Base-by-base conservation (phyloP, 148 eudicot species). In the Nepenthes mirabilis region DNA sequence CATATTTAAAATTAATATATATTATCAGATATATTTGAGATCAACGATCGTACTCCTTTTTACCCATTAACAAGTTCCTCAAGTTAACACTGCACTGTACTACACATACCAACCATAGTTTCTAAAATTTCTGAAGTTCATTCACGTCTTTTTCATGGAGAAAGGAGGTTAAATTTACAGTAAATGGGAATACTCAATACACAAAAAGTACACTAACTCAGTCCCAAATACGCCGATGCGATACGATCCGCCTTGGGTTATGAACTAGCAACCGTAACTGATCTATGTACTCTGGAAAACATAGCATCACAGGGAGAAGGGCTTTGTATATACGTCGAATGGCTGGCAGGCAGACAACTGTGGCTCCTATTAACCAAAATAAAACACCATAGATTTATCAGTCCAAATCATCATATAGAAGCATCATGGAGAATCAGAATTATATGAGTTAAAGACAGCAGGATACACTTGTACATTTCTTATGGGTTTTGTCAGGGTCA, bases 311-410 rank as follows among this genome's bases (percentile, higher is more conserved):
- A 94, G 61, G 0, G 77, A 74, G 79, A 94, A 94, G 35, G 97
- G 97, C 73, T 86, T 89, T 47, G 63, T 66, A 55, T 89, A 89
- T 35, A 82, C 84, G 36, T 94, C 97, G 62, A 94, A 89, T 36
- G 84, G 80, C 79, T 86, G 76, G 62, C 77, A 76, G 12, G 99
- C 78, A 36, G 93, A 86, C 65, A 94, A 62, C 57, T 94, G 99
- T 12, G 99, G 99, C 65, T 94, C 99, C 99, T 94, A 87, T 70
- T 48, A 11, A 36, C 10, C 2, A 3, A 52, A 70, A 9, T 5
- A 34, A 55, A 55, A 33, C 34, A 53, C 7, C 8, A 2, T 7
- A 53, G 33, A 53, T 53, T 33, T 34, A 8, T n/a, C 6, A 11
- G 2, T 49, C 13, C 52, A 49, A 23, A 49, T 10, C 52, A 49